Conservation (phyloP, 495 filamentous ascomycete genomes). For the Podospora australis region DNA sequence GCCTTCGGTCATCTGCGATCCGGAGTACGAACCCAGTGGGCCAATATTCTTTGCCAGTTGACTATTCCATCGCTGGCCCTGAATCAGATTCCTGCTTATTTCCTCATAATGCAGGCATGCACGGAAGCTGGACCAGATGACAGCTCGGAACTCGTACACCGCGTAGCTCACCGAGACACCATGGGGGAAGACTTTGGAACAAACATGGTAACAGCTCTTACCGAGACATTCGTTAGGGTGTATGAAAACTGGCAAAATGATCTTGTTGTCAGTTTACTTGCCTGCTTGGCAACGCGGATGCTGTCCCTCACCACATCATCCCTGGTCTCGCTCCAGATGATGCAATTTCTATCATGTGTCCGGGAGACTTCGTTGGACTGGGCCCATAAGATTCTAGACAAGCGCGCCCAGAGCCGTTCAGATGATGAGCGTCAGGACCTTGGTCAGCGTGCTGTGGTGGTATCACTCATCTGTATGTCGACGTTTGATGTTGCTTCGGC, state of each 20-base stretch:
- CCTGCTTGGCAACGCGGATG: conserved; percentile 13
- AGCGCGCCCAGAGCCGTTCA: not conserved
- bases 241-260: conserved; percentile 19
- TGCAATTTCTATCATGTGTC: conserved; percentile 7
- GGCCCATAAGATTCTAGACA: conserved; percentile 7
- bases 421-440: not conserved
- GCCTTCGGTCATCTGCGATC: conserved; percentile 42
- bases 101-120: conserved; percentile 45
- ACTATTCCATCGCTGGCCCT: conserved; percentile 38
- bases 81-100: conserved; percentile 36
- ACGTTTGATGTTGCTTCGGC: conserved; percentile 8
- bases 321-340: not conserved
- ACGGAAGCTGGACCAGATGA: conserved; percentile 41
- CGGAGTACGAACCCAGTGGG: conserved; percentile 46
- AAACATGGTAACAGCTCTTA: not conserved
- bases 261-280: conserved; percentile 10
- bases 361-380: conserved; percentile 10
- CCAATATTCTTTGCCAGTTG: conserved; percentile 52
- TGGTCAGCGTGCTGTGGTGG: conserved; percentile 3
- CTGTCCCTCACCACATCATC: conserved; percentile 3
- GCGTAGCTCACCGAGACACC: conserved; percentile 5
- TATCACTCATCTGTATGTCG: conserved; percentile 4
- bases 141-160: not conserved
- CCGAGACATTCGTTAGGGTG: conserved; percentile 5
- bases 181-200: not conserved